These are phyloP conservation scores for Cladobotryum protrusum DNA, from an alignment of 2,329 filamentous ascomycete genomes.

Conservation along the genomic window DNA sequence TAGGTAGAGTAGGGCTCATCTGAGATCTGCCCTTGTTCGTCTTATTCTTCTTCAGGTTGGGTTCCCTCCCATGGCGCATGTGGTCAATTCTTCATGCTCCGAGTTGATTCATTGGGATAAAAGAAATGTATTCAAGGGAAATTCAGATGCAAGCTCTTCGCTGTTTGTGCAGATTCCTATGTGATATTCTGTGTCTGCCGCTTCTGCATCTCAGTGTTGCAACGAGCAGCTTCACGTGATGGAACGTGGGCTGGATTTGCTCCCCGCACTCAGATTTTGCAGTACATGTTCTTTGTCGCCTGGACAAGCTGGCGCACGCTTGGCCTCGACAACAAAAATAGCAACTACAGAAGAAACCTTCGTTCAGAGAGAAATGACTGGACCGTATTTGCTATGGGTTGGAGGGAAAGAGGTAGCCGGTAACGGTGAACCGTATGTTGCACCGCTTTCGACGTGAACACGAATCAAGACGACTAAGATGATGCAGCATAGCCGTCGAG, in stretches of 20 bases:
- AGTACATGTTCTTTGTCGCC: too few relatives aligned
- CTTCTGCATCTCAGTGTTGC: not conserved
- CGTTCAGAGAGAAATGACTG: not conserved
- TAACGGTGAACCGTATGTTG: slow-evolving; percentile 38
- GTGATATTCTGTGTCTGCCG: too few relatives aligned
- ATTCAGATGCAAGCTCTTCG: too few relatives aligned
- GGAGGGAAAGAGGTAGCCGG: slow-evolving; percentile 26
- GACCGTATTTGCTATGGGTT: slow-evolving; percentile 18
- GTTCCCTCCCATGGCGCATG: too few relatives aligned
- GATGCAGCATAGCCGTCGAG: slow-evolving; percentile 45
- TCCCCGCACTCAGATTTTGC: not conserved
- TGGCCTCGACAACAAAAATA: not conserved
- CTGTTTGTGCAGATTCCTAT: too few relatives aligned
- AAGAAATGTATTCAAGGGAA: too few relatives aligned
- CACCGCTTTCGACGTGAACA: not conserved
- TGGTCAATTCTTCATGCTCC: too few relatives aligned
- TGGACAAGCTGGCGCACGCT: too few relatives aligned
- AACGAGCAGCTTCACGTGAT: not conserved
- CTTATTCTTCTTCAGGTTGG: too few relatives aligned
- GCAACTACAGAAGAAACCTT: not conserved
- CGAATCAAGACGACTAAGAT: not conserved
- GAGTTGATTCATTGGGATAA: too few relatives aligned
- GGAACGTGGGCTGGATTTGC: not conserved
- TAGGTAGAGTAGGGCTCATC: too few relatives aligned
- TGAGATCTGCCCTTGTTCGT: too few relatives aligned